A percentile compares a stretch with the other conserved stretches of the same genome.
Evolutionary conservation across 352 stramenopile species (phyloP).

Genomic region (Pythium dissotocum): DNA sequence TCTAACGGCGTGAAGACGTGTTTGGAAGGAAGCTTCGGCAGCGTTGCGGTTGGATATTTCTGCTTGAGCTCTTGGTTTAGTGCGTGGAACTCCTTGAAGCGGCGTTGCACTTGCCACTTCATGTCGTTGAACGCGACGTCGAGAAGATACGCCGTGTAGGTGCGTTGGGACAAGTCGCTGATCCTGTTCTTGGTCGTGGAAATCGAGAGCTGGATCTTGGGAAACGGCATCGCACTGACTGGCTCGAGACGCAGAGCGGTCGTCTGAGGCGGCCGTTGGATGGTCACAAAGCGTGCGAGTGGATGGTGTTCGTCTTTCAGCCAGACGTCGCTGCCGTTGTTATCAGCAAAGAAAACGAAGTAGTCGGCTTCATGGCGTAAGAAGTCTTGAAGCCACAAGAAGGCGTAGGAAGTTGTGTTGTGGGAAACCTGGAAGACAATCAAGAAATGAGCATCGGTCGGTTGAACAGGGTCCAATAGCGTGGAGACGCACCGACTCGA

Average conservation of each 20-base stretch:
- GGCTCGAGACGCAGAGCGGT: conserved; percentile 34
- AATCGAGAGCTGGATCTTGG: conserved; percentile 62
- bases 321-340: conserved; percentile 35
- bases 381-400: conserved; percentile 30
- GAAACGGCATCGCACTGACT: conserved; percentile 61
- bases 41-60: conserved; percentile 40
- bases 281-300: background rate
- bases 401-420: background rate
- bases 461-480: background rate
- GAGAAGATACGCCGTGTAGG: conserved; percentile 73
- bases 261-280: background rate
- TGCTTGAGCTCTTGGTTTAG: conserved; percentile 71
- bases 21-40: conserved; percentile 61
- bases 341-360: conserved; percentile 48
- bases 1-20: conserved; percentile 68
- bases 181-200: conserved; percentile 71
- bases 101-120: conserved; percentile 62
- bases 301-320: conserved; percentile 52
- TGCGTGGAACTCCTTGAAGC: conserved; percentile 65
- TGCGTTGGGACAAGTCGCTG: conserved; percentile 72
- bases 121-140: conserved; percentile 72
- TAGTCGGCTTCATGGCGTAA: conserved; percentile 41
- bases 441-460: background rate
- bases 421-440: background rate
- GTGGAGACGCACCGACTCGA: conserved; percentile 16